Base-by-base conservation (phyloP, 192 early-diverging fungal genomes). In the Umbelopsis vinacea region DNA sequence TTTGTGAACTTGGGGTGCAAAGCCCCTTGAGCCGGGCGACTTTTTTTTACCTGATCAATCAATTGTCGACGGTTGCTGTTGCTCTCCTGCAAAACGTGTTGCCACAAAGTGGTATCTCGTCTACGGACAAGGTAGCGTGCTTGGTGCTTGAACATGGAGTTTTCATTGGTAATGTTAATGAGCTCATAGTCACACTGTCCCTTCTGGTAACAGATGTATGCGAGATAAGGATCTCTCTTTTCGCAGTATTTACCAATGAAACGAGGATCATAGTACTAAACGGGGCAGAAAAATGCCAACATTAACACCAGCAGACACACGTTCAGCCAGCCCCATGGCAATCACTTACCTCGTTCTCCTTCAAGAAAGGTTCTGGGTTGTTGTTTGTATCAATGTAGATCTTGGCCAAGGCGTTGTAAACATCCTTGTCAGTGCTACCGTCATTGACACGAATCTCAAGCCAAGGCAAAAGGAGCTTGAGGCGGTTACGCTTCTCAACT, bases 301-400 rank as follows among this genome's bases (percentile, higher is more conserved):
- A 71, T 17, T 15, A 67, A 22, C 26, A 17, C 6, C 15, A 63
- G 5, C 24, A 63, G 17, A 17, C n/a, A 21, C n/a, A 21, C 15
- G 23, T 10, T 63, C 11, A 43, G 1, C 40, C 40, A 43, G 40
- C 6, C 11, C 8, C 37, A 37, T 46, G 4, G 33, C 40, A 6
- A 38, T n/a, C 35, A 74, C 75, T 63, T 71, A 91, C 84, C 60
- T 87, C 82, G 74, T 96, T 96, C 68, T 92, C 91, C 76, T 88
- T 92, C 71, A 99, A 84, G 89, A 99, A 99, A 60, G 89, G 86
- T 78, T 99, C 98, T 12, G 98, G 93, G 68, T 98, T 97, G 77
- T 95, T 97, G 90, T 98, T 99, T 81, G 93, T 98, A 81, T 99
- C 98, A 74, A 99, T 98, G 79, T 97, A 98, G 69, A 99, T 98